Percentiles rank a stretch among this genome's conserved stretches.
phyloP scores from a whole-genome alignment of 768 basidiomycete genomes.

The Pholiota conissans region DNA sequence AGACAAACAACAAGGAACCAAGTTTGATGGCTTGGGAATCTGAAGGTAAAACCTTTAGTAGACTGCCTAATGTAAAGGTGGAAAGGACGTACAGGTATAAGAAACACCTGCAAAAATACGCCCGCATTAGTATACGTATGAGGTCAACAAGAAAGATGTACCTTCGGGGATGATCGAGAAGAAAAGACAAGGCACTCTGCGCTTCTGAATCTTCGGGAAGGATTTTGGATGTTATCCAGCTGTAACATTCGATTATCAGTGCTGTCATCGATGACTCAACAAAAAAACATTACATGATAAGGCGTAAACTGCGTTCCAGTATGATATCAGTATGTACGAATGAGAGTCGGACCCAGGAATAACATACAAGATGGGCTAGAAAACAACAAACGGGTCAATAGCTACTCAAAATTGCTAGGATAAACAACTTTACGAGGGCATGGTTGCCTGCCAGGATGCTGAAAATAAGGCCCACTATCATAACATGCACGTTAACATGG shows the following conservation, averaged over 20 bases:
- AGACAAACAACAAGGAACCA: slow-evolving; percentile 68
- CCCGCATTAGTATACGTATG: too few species aligned
- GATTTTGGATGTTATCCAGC: slow-evolving; percentile 63
- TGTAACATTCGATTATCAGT: slow-evolving; percentile 21
- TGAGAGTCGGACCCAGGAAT: too few species aligned
- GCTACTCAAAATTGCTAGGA: too few species aligned
- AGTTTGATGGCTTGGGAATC: slow-evolving; percentile 74
- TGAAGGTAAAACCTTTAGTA: slow-evolving; percentile 11
- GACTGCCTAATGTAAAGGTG: too few species aligned
- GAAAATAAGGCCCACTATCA: slow-evolving; percentile 53
- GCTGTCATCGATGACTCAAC: neutral
- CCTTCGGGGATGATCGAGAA: slow-evolving; percentile 78
- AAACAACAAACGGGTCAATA: too few species aligned
- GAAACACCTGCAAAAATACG: slow-evolving; percentile 53
- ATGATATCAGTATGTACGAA: neutral
- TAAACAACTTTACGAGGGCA: slow-evolving; percentile 56
- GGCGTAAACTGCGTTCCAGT: slow-evolving; percentile 45
- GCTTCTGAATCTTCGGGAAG: slow-evolving; percentile 42
- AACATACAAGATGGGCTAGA: slow-evolving; percentile 2
- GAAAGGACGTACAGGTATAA: slow-evolving; percentile 48
- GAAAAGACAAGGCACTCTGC: slow-evolving; percentile 61
- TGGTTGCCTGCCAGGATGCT: slow-evolving; percentile 78
- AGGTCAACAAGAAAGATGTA: slow-evolving; percentile 22
- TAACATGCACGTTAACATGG: neutral
- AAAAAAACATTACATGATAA: slow-evolving; percentile 46